Evolutionary conservation across 2,329 filamentous ascomycete species (phyloP).

Genomic region (Botrytis deweyae): DNA sequence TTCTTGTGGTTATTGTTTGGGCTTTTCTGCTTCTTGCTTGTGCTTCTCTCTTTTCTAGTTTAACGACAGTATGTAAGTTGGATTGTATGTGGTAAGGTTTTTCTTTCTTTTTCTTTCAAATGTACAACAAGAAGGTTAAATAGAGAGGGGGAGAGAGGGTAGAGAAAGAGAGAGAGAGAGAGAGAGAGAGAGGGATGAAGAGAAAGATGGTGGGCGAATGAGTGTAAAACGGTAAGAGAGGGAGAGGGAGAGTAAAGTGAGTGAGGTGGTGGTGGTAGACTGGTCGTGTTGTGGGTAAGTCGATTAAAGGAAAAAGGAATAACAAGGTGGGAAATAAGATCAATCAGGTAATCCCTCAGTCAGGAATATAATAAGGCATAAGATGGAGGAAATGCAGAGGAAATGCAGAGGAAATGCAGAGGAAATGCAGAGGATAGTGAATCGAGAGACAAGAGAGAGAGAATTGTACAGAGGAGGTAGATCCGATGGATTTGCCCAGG

Average conservation of each 20-base stretch:
- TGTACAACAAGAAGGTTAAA: not conserved
- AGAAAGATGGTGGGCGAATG: not conserved
- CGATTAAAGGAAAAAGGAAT: not conserved
- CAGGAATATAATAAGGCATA: not conserved
- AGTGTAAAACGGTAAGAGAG: not conserved
- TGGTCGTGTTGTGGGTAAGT: not conserved
- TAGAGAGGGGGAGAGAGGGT: not conserved
- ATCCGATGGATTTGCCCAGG: not conserved
- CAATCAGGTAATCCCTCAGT: not conserved
- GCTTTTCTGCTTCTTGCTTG: not conserved
- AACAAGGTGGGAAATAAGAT: not conserved
- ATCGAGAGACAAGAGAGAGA: not conserved
- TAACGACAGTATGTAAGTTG: constrained; percentile 22
- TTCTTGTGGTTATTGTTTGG: not conserved
- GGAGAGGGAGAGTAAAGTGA: not conserved
- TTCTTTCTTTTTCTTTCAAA: not conserved
- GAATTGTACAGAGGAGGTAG: not conserved
- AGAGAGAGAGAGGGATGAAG: not conserved
- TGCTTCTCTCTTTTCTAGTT: not conserved
- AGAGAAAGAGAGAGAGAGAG: not conserved
- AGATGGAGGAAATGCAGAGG: not conserved
- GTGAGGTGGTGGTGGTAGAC: not conserved
- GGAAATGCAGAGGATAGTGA: not conserved
- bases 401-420: too few relatives aligned
- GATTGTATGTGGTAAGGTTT: not conserved